Evolutionary conservation across 352 stramenopile genomes (phyloP).

Genomic region (Albugo laibachii): DNA sequence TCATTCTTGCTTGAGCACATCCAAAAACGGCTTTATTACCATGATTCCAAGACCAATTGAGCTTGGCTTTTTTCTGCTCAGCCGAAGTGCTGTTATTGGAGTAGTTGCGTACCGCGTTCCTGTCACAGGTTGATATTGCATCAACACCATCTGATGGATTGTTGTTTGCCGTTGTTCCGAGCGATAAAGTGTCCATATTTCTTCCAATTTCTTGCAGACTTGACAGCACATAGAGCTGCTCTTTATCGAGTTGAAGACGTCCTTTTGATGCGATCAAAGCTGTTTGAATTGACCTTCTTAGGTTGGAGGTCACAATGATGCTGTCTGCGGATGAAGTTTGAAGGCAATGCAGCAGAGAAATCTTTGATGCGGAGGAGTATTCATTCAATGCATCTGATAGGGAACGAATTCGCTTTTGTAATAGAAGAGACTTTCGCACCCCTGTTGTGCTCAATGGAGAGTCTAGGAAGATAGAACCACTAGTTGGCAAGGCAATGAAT

Average conservation of each 20-base stretch:
- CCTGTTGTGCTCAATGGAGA: slow-evolving; percentile 53
- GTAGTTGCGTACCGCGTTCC: too few species aligned
- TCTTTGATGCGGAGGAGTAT: neutral
- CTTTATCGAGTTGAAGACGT: slow-evolving; percentile 21
- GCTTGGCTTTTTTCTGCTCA: slow-evolving; percentile 33
- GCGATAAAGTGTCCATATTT: slow-evolving; percentile 71
- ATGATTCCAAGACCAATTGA: slow-evolving; percentile 51
- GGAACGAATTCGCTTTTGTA: slow-evolving; percentile 25
- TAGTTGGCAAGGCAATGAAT: slow-evolving; percentile 39
- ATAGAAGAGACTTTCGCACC: slow-evolving; percentile 25
- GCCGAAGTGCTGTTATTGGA: too few species aligned
- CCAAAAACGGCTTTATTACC: slow-evolving; percentile 64
- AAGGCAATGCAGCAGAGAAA: slow-evolving; percentile 23
- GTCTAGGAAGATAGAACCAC: slow-evolving; percentile 68
- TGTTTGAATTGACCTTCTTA: slow-evolving; percentile 60
- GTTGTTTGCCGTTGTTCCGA: slow-evolving; percentile 23
- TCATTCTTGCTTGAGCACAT: slow-evolving; percentile 28
- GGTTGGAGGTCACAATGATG: slow-evolving; percentile 48
- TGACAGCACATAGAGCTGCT: slow-evolving; percentile 67
- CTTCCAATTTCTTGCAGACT: slow-evolving; percentile 67
- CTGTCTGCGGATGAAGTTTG: slow-evolving; percentile 22
- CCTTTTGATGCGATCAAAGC: slow-evolving; percentile 48
- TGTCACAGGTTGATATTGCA: slow-evolving; percentile 13
- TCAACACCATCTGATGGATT: slow-evolving; percentile 13
- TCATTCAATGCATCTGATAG: slow-evolving; percentile 5